Conservation (phyloP, 306 rosid species). For the cucumber (Cucumis sativus) region DNA sequence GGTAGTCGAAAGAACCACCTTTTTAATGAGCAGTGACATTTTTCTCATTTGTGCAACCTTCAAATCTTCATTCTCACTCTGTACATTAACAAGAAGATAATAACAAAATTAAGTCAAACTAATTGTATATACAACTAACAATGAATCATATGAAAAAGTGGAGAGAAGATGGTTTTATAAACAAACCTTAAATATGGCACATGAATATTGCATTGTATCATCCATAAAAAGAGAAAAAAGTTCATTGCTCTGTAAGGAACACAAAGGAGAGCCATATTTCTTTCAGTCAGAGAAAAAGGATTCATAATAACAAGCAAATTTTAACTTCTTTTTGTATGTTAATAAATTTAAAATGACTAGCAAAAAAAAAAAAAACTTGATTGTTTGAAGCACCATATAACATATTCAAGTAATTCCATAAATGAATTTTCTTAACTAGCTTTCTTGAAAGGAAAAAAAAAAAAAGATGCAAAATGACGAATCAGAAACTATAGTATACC, state of each 20-base stretch:
- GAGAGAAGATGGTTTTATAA: not conserved
- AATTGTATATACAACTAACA: not conserved
- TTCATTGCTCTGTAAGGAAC: constrained; percentile 52
- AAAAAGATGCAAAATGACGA: not conserved
- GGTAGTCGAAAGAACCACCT: too few species aligned
- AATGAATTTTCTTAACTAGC: not conserved
- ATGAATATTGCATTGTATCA: constrained; percentile 71
- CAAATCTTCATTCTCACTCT: constrained; percentile 62
- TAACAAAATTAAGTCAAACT: not conserved
- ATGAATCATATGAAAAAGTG: not conserved
- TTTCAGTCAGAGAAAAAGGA: not conserved
- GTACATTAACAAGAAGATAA: constrained; percentile 7
- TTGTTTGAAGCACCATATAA: not conserved
- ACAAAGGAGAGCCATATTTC: not conserved
- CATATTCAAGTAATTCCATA: not conserved
- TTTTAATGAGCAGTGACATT: constrained; percentile 20
- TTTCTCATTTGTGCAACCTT: constrained; percentile 67
- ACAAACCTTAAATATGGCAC: constrained; percentile 71
- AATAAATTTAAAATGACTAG: not conserved
- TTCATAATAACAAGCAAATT: not conserved
- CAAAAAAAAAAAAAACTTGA: too few species aligned
- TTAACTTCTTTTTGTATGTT: not conserved
- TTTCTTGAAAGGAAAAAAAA: not conserved
- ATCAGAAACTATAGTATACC: constrained; percentile 1
- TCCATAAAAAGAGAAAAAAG: constrained; percentile 77